Evolutionary conservation across 2,329 filamentous ascomycete species (phyloP), one percentile per base, ranked within the genome.

Genomic region (Trichoderma atrobrunneum): DNA sequence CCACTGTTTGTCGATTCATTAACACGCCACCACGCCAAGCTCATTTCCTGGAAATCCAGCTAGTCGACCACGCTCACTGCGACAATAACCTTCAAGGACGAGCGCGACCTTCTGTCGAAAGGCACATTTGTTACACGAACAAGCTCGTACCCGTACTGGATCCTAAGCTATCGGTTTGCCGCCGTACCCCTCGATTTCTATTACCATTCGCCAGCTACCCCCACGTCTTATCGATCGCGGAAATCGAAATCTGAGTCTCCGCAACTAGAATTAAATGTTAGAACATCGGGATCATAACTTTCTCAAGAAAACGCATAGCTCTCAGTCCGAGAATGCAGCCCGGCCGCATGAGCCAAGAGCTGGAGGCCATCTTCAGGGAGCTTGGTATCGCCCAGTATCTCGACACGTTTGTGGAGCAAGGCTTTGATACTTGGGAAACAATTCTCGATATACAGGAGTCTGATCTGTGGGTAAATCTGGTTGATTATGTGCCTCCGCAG

Each of bases 401-500:
- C 73, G 86, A 91, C 75, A 83, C 85, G 71, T 93, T 96, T 76
- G 80, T 93, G 57, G 89, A 93, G 68, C 92, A 95, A 81, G 93
- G 93, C 3, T 96, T 96, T 80, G 93, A 96, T 80, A 90, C 90
- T 12, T 95, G 93, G 93, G 92, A 94, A 39, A 94, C 91, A 1
- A 90, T 95, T 70, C 85, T 94, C 65, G 93, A 95, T 78, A 94
- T 96, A 69, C 94, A 93, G 73, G 93, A 95, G 81, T 92, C 92
- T 28, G 93, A 96, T 78, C 85, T 96, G 91, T 94, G 81, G 80
- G 90, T 83, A 78, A 14, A 60, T 14, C 39, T 5, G 30, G 39
- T 18, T 34, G 5, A n/a, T 34, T n/a, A 16, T 32, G 11, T 18
- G 6, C 18, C 24, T 14, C 5, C 3, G 48, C 24, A 18, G 60